A percentile compares a stretch with the other conserved stretches of the same genome.
Conservation (phyloP, 2,329 filamentous ascomycete genomes). For the Talaromyces sp. region DNA sequence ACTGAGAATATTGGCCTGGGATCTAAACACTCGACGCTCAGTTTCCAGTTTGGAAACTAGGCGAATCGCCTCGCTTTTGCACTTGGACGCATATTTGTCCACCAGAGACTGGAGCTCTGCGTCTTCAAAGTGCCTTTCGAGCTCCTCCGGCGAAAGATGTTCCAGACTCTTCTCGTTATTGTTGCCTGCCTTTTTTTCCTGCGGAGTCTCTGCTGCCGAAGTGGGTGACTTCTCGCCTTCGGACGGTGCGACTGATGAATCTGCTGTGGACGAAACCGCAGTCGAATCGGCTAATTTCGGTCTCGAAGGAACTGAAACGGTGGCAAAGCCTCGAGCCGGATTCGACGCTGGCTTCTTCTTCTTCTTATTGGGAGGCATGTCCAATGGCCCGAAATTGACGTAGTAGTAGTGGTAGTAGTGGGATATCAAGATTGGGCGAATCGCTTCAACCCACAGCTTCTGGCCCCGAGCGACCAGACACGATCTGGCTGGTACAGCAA, state of each 20-base stretch:
- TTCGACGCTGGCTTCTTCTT: slow-evolving; percentile 89
- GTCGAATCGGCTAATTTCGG: slow-evolving; percentile 50
- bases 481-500: neutral
- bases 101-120: slow-evolving; percentile 85
- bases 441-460: neutral
- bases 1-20: slow-evolving; percentile 71
- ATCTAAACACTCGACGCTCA: slow-evolving; percentile 74
- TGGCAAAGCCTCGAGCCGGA: slow-evolving; percentile 87
- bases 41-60: slow-evolving; percentile 76
- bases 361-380: slow-evolving; percentile 71
- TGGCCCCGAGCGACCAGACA: neutral
- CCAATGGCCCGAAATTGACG: neutral
- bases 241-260: slow-evolving; percentile 23
- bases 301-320: slow-evolving; percentile 85
- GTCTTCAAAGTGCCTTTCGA: slow-evolving; percentile 82
- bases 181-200: slow-evolving; percentile 10
- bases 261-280: slow-evolving; percentile 22
- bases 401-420: neutral
- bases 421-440: neutral
- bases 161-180: slow-evolving; percentile 36
- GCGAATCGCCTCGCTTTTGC: slow-evolving; percentile 71
- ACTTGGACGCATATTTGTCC: slow-evolving; percentile 76
- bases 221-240: slow-evolving; percentile 22
- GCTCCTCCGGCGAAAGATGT: slow-evolving; percentile 74
- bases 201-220: slow-evolving; percentile 15